Base-by-base conservation (phyloP, 2,329 filamentous ascomycete species). In the Ophiostoma sp. region DNA sequence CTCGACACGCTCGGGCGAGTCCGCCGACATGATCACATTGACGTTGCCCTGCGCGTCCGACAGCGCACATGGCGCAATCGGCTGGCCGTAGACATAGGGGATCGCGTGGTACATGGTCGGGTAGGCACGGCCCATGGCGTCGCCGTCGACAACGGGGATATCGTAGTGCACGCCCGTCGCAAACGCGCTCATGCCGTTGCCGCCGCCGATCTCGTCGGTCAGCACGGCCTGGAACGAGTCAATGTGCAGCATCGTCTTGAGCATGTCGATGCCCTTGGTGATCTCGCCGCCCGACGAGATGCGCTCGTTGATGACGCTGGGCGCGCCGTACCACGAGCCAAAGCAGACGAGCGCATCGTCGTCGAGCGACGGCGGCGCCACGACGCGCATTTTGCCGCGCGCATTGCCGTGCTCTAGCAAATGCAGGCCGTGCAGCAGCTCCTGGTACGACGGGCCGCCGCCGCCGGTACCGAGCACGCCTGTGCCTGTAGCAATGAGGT, bases 41-140 rank as follows among this genome's bases (percentile, higher is more conserved):
- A 62, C 57, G 13, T 62, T 62, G 57, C 57, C 57, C 13, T 62
- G 57, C 5, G 57, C 57, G 27, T 62, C 57, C 4, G 57, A 62
- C 57, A 62, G 27, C 13, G 57, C 27, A 35, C 57, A 62, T 11
- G 57, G 57, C 27, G 57, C 57, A 8, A 62, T 62, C 15, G 57
- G 57, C 57, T 62, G 57, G 3, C 57, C 57, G 27, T 62, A 62
- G 27, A 62, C 57, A 11, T 62, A 62, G 11, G 57, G 57, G 27
- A 62, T 62, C 57, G 57, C 57, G 27, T 62, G 57, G 57, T 62
- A 62, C 57, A 62, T 62, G 13, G 57, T 62, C 57, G 57, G 57
- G 27, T 62, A 62, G 13, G 57, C 57, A 27, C 57, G 57, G 57
- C 57, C 57, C 57, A 62, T 62, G 57, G 57, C 57, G 57, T 62